phyloP scores from a whole-genome alignment of 805 yeast genomes.

The Clavispora santaluciae region DNA sequence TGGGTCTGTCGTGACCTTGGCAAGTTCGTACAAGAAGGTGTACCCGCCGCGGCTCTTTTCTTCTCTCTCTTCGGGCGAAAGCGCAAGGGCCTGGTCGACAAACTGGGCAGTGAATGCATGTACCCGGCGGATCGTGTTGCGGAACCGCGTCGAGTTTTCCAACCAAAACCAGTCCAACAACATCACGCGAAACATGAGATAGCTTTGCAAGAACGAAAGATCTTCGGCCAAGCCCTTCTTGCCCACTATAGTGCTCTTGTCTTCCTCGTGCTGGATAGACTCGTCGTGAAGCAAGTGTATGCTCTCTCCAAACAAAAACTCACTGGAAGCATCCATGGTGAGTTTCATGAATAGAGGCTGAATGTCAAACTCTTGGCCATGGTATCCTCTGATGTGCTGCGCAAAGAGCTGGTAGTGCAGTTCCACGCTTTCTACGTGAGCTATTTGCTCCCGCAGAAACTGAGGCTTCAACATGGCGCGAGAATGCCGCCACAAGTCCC shows the following conservation, averaged over 20 bases:
- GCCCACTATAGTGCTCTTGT: neutral
- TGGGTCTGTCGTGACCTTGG: constrained; percentile 8
- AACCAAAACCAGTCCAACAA: constrained; percentile 8
- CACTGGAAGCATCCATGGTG: constrained; percentile 34
- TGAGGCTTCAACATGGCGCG: constrained; percentile 10
- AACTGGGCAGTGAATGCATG: constrained; percentile 9
- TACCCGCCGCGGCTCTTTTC: constrained; percentile 3
- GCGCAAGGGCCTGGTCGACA: constrained; percentile 6
- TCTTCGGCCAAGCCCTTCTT: constrained; percentile 4
- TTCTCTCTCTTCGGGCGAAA: constrained; percentile 7
- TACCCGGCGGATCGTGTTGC: constrained; percentile 2
- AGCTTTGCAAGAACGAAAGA: constrained; percentile 2
- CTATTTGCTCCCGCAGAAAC: constrained; percentile 10
- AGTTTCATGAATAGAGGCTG: constrained; percentile 6
- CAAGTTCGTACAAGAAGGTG: constrained; percentile 10
- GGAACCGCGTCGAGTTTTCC: constrained; percentile 6
- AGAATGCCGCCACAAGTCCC: constrained; percentile 8
- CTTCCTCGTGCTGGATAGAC: neutral
- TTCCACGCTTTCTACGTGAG: constrained; percentile 10
- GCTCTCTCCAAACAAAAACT: constrained; percentile 37
- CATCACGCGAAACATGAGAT: constrained; percentile 1
- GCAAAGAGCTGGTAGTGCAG: constrained; percentile 5
- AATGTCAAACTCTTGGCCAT: constrained; percentile 7
- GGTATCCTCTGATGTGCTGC: neutral
- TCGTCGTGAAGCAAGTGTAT: constrained; percentile 5